Base-by-base conservation (phyloP, 2,329 filamentous ascomycete species). In the Ophiostoma sp. region DNA sequence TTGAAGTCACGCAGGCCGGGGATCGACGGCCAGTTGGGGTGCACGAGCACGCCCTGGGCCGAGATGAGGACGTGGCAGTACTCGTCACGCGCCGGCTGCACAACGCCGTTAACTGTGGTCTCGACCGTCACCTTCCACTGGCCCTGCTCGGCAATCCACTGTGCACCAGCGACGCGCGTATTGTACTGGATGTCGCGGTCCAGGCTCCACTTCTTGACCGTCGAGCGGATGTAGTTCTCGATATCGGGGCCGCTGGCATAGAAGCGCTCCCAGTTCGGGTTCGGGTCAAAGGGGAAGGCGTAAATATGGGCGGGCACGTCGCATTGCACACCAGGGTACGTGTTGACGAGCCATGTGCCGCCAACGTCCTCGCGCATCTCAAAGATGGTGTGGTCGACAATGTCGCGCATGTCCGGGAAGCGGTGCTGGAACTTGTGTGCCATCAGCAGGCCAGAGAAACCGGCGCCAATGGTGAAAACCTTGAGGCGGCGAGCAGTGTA, bases 371-470 rank as follows among this genome's bases (percentile, higher is more conserved):
- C 74, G 6, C 76, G 75, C 11, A 78, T 77, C 72, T 82, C 80
- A 64, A 79, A 81, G 31, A 81, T 80, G 15, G 78, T 80, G 71
- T 81, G 78, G 33, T 76, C 75, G 9, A 77, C 74, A 63, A 71
- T 63, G 25, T 59, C 33, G 39, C 69, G 55, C 69, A 71, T 71
- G 25, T 80, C 79, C 0, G 79, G 79, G 59, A 80, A 80, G 6
- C 79, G 76, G 69, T 81, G 80, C 63, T 81, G 80, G 45, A 81
- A 79, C 71, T 81, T 81, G 74, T 81, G 79, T 8, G 80, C 80
- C 78, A 81, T 80, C n/a, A 81, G 73, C 25, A 81, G 71, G 25
- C 80, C 80, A 3, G 79, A 80, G 72, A 81, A 80, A 2, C 80
- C 80, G 1, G 80, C 80, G 8, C 80, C 80, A 25, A 81, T 79